Base-by-base conservation (phyloP, 2,329 filamentous ascomycete genomes). In the Ascochyta pisi region DNA sequence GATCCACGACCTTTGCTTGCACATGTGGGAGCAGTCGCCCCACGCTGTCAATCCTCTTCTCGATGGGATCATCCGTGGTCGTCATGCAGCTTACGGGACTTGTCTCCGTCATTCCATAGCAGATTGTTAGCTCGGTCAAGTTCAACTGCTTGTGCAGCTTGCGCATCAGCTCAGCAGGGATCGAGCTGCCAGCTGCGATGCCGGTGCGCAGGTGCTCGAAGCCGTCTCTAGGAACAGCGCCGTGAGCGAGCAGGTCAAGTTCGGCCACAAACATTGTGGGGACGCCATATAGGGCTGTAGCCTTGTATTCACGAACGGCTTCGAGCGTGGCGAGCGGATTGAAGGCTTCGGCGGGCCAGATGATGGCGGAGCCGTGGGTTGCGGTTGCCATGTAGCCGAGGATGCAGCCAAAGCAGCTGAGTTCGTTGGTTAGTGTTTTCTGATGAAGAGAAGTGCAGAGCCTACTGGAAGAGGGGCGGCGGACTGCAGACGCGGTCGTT, bases 71-170 rank as follows among this genome's bases (percentile, higher is more conserved):
- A 16, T 84, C 77, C 0, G 91, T 93, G 0, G 86, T 81, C 0
- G 93, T 96, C 92, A 96, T 96, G 61, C 85, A 86, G 42, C 70
- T 76, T 3, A 91, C 89, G 37, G 89, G 89, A 44, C 82, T 84
- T 1, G 93, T 97, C 77, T 97, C 93, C 1, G 93, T 97, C 92
- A 96, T 96, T 58, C 93, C 93, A 75, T 97, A 98, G 80, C 93
- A 96, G 61, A 96, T 97, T 0, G 93, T 94, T 22, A 98, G 78
- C 52, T 96, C 90, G 0, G 83, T 85, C 16, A 98, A 79, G 44
- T 95, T 95, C 8, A 98, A 81, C 1, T 80, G 82, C 23, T 82
- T 82, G 73, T 94, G 89, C 6, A 98, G 78, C 57, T 85, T 86
- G 16, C 83, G 82, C 91, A 96, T 96, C 26, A 97, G 81, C 49